Conservation (phyloP, 805 yeast species). For the Ogataea trehaloabstinens region DNA sequence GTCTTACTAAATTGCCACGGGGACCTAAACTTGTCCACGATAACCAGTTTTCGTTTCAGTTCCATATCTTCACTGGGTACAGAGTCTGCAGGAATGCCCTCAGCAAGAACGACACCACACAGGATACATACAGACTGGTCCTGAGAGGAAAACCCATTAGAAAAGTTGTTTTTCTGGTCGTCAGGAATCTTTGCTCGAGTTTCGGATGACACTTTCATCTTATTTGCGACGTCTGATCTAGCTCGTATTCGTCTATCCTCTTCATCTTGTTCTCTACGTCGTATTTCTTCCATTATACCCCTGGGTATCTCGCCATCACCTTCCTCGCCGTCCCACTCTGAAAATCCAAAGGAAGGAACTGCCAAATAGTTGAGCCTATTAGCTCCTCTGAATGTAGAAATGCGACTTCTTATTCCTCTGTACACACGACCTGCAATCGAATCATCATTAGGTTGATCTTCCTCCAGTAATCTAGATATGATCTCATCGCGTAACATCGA, state of each 20-base stretch:
- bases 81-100: conserved; percentile 61
- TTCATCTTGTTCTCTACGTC: conserved; percentile 26
- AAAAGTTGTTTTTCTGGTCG: conserved; percentile 12
- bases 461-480: conserved; percentile 6
- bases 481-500: conserved; percentile 10
- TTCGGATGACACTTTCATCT: conserved; percentile 16
- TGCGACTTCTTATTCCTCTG: conserved; percentile 9
- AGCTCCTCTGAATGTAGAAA: conserved; percentile 5
- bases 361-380: conserved; percentile 8
- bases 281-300: conserved; percentile 28
- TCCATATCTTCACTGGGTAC: conserved; percentile 20
- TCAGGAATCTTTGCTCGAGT: conserved; percentile 14
- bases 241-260: conserved; percentile 25
- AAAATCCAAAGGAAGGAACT: conserved; percentile 1
- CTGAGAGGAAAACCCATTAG: conserved; percentile 31
- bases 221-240: conserved; percentile 22
- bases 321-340: conserved; percentile 1
- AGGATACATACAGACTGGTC: conserved; percentile 54
- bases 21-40: conserved; percentile 38
- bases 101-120: conserved; percentile 73
- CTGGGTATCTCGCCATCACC: conserved; percentile 24
- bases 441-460: conserved; percentile 1
- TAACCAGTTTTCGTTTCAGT: conserved; percentile 28
- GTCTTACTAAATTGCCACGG: conserved; percentile 60
- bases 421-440: conserved; percentile 9